These are phyloP conservation scores for Saccharomycopsis sp. DNA, from an alignment of 805 yeast species.

Conservation along the genomic window DNA sequence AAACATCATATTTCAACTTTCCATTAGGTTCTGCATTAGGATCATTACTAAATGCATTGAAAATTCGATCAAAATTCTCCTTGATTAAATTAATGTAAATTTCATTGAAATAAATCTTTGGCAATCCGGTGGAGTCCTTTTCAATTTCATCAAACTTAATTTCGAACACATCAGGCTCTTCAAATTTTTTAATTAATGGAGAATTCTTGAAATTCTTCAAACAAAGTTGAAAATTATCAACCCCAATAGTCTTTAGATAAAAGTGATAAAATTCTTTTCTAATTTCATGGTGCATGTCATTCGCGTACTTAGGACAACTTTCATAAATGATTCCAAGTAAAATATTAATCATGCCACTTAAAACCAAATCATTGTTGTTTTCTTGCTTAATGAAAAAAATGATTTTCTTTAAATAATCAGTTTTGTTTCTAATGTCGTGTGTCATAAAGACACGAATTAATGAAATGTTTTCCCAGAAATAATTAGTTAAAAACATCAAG, in stretches of 20 bases:
- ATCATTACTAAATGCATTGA: conserved; percentile 62
- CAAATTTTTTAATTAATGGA: conserved; percentile 47
- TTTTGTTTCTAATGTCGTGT: conserved; percentile 58
- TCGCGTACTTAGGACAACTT: conserved; percentile 48
- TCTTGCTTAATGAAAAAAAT: conserved; percentile 16
- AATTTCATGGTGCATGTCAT: conserved; percentile 27
- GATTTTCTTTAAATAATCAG: conserved; percentile 45
- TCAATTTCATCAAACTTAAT: conserved; percentile 31
- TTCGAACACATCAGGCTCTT: conserved; percentile 40
- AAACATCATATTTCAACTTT: conserved; percentile 56
- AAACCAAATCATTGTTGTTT: conserved; percentile 42
- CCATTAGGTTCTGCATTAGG: conserved; percentile 69
- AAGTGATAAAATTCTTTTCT: conserved; percentile 55
- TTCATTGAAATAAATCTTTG: conserved; percentile 67
- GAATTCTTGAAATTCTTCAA: conserved; percentile 66
- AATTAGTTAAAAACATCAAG: conserved; percentile 60
- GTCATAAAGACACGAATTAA: conserved; percentile 72
- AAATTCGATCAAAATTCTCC: conserved; percentile 63
- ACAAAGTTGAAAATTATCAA: conserved; percentile 68
- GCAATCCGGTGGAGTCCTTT: conserved; percentile 78
- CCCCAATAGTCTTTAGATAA: conserved; percentile 67
- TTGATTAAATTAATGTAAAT: conserved; percentile 52
- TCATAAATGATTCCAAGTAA: conserved; percentile 77
- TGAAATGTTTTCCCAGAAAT: conserved; percentile 71
- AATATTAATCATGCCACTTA: conserved; percentile 67